These are phyloP conservation scores for Gnaphalium uliginosum DNA, from an alignment of 129 eudicot genomes.

Conservation along the genomic window DNA sequence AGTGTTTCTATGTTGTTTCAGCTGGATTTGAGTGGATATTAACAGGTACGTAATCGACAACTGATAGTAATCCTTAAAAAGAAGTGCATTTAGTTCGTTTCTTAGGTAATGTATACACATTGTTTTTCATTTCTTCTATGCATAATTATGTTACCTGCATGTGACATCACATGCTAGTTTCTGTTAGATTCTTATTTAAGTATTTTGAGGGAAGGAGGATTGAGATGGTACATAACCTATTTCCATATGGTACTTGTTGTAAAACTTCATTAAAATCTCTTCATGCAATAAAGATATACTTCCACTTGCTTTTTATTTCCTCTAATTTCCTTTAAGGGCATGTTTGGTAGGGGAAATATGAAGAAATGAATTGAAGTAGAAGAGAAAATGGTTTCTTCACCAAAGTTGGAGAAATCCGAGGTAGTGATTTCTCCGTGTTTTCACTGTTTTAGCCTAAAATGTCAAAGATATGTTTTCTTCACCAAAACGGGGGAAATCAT, in stretches of 20 bases:
- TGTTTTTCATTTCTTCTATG: no score
- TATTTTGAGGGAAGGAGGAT: background rate
- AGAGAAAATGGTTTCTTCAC: background rate
- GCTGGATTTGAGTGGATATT: constrained; percentile 67
- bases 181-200: constrained; percentile 15
- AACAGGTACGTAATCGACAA: constrained; percentile 42
- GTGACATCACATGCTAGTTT: background rate
- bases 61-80: no score
- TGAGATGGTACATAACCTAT: constrained; percentile 9
- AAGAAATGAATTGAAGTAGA: background rate
- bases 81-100: no score
- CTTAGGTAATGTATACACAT: no score
- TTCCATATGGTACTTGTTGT: constrained; percentile 3
- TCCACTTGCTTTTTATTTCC: constrained; percentile 7
- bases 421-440: background rate
- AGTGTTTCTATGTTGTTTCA: constrained; percentile 54
- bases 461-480: no score
- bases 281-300: background rate
- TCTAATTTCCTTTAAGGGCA: background rate
- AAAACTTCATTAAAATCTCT: background rate
- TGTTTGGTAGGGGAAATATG: background rate
- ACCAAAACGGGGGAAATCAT: no score
- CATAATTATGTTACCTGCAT: no score
- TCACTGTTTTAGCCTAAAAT: no score
- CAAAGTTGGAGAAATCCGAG: background rate